A percentile compares a stretch with the other conserved stretches of the same genome.
Evolutionary conservation across 1,139 yeast genomes (phyloP).

Genomic region (Hemisphaericaspora xylanilytica): DNA sequence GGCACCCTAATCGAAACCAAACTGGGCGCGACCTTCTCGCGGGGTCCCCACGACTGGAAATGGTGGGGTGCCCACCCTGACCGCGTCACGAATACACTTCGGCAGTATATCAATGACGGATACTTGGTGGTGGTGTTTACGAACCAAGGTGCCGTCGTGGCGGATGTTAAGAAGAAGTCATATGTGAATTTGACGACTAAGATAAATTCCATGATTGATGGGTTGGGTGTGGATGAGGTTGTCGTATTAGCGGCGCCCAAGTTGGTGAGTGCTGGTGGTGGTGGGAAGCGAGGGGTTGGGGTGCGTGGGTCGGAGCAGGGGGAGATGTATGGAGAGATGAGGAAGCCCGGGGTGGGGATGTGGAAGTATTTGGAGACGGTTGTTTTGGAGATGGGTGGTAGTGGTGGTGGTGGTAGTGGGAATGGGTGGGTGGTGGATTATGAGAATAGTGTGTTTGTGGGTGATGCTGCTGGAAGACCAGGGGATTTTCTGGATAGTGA

Average conservation of each 20-base stretch:
- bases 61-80: constrained; percentile 42
- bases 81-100: constrained; percentile 27
- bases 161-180: constrained; percentile 45
- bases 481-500: constrained; percentile 81
- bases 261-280: no score
- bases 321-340: constrained; percentile 39
- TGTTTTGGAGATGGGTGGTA: background rate
- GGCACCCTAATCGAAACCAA: constrained; percentile 64
- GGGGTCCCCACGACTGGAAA: constrained; percentile 66
- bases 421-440: constrained; percentile 30
- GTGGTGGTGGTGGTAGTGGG: no score
- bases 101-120: constrained; percentile 20
- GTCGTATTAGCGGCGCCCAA: constrained; percentile 67
- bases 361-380: constrained; percentile 33
- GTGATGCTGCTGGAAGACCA: constrained; percentile 92
- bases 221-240: no score
- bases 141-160: constrained; percentile 74
- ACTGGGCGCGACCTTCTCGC: constrained; percentile 54
- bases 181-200: constrained; percentile 46
- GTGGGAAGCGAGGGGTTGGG: no score
- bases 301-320: constrained; percentile 26
- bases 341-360: constrained; percentile 82
- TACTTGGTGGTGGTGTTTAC: constrained; percentile 68
- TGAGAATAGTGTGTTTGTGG: constrained; percentile 66
- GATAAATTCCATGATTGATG: constrained; percentile 32